These are phyloP conservation scores for Anastatica hierochuntica DNA, from an alignment of 345 rosid genomes.

Conservation along the genomic window DNA sequence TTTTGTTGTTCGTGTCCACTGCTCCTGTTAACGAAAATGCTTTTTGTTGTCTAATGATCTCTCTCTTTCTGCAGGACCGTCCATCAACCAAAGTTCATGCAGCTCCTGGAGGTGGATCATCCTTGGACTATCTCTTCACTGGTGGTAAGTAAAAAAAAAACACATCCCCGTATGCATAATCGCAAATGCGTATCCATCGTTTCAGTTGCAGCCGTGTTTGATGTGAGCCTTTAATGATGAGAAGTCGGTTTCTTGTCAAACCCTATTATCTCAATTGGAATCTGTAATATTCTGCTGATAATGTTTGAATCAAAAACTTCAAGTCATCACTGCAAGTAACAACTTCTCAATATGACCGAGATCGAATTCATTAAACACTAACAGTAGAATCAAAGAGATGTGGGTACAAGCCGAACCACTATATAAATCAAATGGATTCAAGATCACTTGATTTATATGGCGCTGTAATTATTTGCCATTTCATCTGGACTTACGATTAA, in stretches of 20 bases:
- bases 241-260: slow-evolving; percentile 25
- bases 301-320: slow-evolving; percentile 3
- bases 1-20: background rate
- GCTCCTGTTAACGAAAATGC: background rate
- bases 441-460: no score
- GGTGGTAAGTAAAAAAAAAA: slow-evolving; percentile 16
- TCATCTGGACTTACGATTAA: no score
- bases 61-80: slow-evolving; percentile 24
- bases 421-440: no score
- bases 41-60: background rate
- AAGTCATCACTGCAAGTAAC: no score
- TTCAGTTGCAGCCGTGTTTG: slow-evolving; percentile 10
- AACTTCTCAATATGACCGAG: no score
- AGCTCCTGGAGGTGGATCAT: slow-evolving; percentile 39
- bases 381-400: no score
- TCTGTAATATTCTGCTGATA: slow-evolving; percentile 17
- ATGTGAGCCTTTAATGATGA: slow-evolving; percentile 21
- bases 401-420: no score
- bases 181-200: slow-evolving; percentile 12
- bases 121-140: slow-evolving; percentile 38
- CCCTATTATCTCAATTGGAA: slow-evolving; percentile 9
- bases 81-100: slow-evolving; percentile 42
- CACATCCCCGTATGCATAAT: background rate
- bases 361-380: no score
- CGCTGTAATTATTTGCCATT: no score